Base-by-base conservation (phyloP, 164 flowering plant species). In the Buxus sempervirens region DNA sequence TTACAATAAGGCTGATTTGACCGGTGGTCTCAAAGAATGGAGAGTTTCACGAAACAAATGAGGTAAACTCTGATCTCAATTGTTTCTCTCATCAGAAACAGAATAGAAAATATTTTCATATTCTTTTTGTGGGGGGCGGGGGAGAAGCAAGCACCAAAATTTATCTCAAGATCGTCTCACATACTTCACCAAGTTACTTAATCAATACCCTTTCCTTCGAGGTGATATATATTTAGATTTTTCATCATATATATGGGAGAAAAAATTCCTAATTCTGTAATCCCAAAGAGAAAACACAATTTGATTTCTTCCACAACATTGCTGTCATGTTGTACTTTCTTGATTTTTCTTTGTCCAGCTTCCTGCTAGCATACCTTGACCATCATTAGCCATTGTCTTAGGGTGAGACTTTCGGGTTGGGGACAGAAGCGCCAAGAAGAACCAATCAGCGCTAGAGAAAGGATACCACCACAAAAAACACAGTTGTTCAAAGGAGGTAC, bases 341-440 rank as follows among this genome's bases (percentile, higher is more conserved):
- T 58, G 7, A 24, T 20, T 32, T 12, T 19, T 7, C 0, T 42
- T 12, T n/a, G 23, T 23, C 49, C 28, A 38, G n/a, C 9, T 42
- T 45, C 21, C 54, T 32, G 53, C 0, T 55, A 3, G 10, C 4
- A 0, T 20, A 22, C 49, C 28, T 53, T 13, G 1, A 18, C 20
- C 49, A 53, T 48, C 24, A 22, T 58, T 16, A 64, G 51, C 63
- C 58, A 67, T n/a, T 27, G 63, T 73, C 55, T 48, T 59, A 81
- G 79, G 71, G 79, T 70, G 69, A 83, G 78, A 53, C 77, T 81
- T 70, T 75, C 79, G 23, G 79, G 64, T 73, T 20, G 63, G 18
- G 76, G 62, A 69, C 69, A 69, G 65, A 58, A 66, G 13, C 55
- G 36, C 49, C 64, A 67, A 25, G 70, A 63, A 64, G 73, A 57